Evolutionary conservation across 2,329 filamentous ascomycete species (phyloP).

Genomic region (Bipolaris gigantea): DNA sequence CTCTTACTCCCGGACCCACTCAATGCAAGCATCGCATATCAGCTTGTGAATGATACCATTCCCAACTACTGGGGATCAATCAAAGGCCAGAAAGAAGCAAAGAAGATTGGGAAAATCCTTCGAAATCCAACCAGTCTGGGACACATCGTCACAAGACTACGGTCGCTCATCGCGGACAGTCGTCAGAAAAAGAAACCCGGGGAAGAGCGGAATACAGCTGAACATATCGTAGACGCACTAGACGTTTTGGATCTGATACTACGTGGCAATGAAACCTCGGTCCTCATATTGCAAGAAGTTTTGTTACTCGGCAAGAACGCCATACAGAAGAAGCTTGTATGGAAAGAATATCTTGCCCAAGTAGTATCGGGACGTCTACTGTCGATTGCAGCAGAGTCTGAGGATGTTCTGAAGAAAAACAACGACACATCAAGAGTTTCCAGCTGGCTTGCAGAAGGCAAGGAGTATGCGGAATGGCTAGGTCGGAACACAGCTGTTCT

Average conservation of each 20-base stretch:
- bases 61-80: slow-evolving; percentile 75
- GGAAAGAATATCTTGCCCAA: slow-evolving; percentile 65
- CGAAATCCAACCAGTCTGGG: slow-evolving; percentile 76
- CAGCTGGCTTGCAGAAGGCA: slow-evolving; percentile 67
- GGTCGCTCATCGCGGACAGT: slow-evolving; percentile 55
- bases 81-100: slow-evolving; percentile 5
- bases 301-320: slow-evolving; percentile 44
- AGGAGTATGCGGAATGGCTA: slow-evolving; percentile 71
- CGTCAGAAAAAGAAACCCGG: slow-evolving; percentile 40
- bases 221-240: slow-evolving; percentile 47
- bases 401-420: slow-evolving; percentile 51
- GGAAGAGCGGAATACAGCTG: slow-evolving; percentile 33
- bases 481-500: slow-evolving; percentile 61
- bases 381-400: slow-evolving; percentile 62
- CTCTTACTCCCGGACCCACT: slow-evolving; percentile 66
- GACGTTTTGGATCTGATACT: slow-evolving; percentile 50
- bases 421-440: slow-evolving; percentile 15
- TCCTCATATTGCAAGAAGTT: slow-evolving; percentile 52
- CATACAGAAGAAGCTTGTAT: slow-evolving; percentile 57
- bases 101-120: slow-evolving; percentile 65
- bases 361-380: slow-evolving; percentile 63
- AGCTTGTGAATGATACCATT: slow-evolving; percentile 72
- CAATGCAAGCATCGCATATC: slow-evolving; percentile 73
- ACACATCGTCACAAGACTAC: slow-evolving; percentile 71
- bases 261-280: slow-evolving; percentile 48